These are phyloP conservation scores for Malus fusca DNA, from an alignment of 306 rosid genomes.

Conservation along the genomic window DNA sequence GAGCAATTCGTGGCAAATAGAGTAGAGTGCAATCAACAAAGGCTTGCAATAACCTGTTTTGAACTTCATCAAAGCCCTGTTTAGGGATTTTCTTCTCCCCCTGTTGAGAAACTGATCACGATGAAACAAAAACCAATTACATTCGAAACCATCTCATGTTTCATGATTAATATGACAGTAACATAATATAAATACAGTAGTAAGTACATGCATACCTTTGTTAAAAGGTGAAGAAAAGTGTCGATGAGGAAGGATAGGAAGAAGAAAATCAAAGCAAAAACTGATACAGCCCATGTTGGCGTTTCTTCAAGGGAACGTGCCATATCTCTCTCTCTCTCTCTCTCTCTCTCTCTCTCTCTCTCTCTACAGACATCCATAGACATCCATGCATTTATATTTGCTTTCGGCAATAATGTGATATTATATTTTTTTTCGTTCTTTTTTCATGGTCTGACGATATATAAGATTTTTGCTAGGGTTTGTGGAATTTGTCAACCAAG, in stretches of 20 bases:
- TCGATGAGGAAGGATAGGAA: slow-evolving; percentile 42
- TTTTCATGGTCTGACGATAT: too few relatives aligned
- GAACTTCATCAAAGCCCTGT: slow-evolving; percentile 41
- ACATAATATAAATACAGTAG: too few relatives aligned
- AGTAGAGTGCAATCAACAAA: neutral
- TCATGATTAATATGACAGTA: too few relatives aligned
- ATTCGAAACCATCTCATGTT: too few relatives aligned
- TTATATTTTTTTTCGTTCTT: too few relatives aligned
- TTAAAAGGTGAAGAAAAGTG: slow-evolving; percentile 31
- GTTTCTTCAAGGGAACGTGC: slow-evolving; percentile 44
- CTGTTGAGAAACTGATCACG: slow-evolving; percentile 30
- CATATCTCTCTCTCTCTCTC: too few relatives aligned
- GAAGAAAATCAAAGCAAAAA: slow-evolving; percentile 34
- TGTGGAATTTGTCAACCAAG: neutral
- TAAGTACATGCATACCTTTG: slow-evolving; percentile 20
- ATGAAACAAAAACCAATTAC: neutral
- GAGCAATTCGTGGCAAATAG: neutral
- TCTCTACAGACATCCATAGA: neutral
- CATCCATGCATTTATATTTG: neutral
- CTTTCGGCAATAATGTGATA: too few relatives aligned
- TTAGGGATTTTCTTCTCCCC: slow-evolving; percentile 38
- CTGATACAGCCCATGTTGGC: slow-evolving; percentile 62
- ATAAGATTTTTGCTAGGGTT: too few relatives aligned
- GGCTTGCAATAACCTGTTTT: slow-evolving; percentile 38
- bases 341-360: slow-evolving; percentile 1